A percentile compares a stretch with the other conserved stretches of the same genome.
Evolutionary conservation across 1,284 basidiomycete genomes (phyloP).

Genomic region (Fomitopsis pinicola): DNA sequence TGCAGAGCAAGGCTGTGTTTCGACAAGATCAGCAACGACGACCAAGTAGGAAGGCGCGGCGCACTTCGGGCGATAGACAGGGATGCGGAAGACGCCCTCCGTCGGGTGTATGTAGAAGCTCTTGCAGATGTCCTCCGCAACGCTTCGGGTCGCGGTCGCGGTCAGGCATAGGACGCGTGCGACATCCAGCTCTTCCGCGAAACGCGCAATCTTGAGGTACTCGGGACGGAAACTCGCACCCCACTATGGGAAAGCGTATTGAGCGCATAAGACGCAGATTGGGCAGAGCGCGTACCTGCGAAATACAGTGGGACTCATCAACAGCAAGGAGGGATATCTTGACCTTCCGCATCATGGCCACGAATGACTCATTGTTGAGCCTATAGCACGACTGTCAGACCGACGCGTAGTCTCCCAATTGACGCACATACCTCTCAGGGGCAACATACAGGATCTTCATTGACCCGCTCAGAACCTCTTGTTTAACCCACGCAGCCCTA

Average conservation of each 20-base stretch:
- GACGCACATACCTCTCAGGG: conserved; percentile 65
- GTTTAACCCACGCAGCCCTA: conserved; percentile 49
- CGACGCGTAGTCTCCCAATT: not conserved
- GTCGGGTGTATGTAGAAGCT: conserved; percentile 44
- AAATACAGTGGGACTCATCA: conserved; percentile 96
- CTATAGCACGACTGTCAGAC: conserved; percentile 37
- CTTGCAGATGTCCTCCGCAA: conserved; percentile 61
- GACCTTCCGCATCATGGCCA: conserved; percentile 61
- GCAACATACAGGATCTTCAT: conserved; percentile 84
- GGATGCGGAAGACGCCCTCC: conserved; percentile 37
- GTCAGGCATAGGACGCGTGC: conserved; percentile 74
- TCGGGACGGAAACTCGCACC: conserved; percentile 55
- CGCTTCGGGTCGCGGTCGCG: conserved; percentile 64
- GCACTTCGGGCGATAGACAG: conserved; percentile 39
- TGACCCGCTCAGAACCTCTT: conserved; percentile 38
- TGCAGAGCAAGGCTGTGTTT: conserved; percentile 50
- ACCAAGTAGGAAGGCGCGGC: not conserved
- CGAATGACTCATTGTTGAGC: conserved; percentile 58
- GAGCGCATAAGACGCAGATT: not conserved
- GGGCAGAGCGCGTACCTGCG: conserved; percentile 20
- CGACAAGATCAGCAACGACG: not conserved
- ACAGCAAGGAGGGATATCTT: conserved; percentile 78
- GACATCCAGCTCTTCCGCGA: conserved; percentile 55
- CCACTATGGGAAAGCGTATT: conserved; percentile 31
- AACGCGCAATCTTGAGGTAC: conserved; percentile 53